A percentile compares a stretch with the other conserved stretches of the same genome.
Evolutionary conservation across 768 basidiomycete species (phyloP).

Genomic region (Boletus sp.): DNA sequence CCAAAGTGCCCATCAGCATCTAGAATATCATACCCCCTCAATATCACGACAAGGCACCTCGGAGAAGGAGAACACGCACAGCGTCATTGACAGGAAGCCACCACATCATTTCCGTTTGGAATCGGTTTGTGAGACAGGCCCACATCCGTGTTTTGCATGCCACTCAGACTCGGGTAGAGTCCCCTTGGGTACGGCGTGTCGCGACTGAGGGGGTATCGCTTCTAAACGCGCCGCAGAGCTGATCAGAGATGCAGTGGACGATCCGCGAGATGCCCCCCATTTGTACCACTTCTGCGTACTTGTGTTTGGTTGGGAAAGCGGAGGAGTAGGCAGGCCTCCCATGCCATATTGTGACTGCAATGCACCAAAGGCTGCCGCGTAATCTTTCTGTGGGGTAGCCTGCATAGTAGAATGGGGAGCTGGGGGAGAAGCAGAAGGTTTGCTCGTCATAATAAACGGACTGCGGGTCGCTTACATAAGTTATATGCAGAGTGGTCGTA

Average conservation of each 20-base stretch:
- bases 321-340: constrained; percentile 3
- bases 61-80: no score
- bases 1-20: no score
- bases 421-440: background rate
- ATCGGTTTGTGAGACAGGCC: no score
- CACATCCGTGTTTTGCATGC: no score
- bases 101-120: no score
- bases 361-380: constrained; percentile 20
- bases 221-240: background rate
- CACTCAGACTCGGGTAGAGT: no score
- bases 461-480: no score
- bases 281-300: constrained; percentile 20
- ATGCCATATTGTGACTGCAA: constrained; percentile 23
- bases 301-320: background rate
- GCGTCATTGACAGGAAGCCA: no score
- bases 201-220: background rate
- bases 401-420: background rate
- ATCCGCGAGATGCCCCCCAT: constrained; percentile 10
- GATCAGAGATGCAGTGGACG: constrained; percentile 18
- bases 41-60: no score
- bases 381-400: constrained; percentile 20
- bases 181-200: background rate
- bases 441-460: background rate
- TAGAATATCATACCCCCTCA: no score
- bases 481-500: background rate